These are phyloP conservation scores for Coniochaeta sp. DNA, from an alignment of 2,329 filamentous ascomycete genomes.

Conservation along the genomic window DNA sequence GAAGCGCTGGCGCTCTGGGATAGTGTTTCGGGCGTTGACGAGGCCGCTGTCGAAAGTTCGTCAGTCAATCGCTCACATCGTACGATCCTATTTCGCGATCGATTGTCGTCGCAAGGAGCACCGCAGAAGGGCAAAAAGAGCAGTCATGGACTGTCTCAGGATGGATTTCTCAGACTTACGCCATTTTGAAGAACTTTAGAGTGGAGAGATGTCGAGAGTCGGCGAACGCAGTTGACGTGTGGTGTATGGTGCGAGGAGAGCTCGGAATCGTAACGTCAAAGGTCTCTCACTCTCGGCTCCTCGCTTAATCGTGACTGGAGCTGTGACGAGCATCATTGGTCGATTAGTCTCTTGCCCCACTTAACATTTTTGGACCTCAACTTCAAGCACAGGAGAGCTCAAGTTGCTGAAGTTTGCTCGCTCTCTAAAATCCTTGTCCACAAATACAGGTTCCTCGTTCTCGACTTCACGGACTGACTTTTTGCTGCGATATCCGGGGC, in stretches of 20 bases:
- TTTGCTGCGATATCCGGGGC: background rate
- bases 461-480: background rate
- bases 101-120: background rate
- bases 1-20: conserved; percentile 65
- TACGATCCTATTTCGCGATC: conserved; percentile 5
- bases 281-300: background rate
- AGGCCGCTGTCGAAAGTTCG: conserved; percentile 29
- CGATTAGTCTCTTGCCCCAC: background rate
- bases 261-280: background rate
- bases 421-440: background rate
- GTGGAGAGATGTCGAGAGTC: conserved; percentile 3
- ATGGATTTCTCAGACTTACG: conserved; percentile 3
- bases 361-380: background rate
- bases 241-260: background rate
- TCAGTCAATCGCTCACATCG: conserved; percentile 6
- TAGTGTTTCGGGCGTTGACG: conserved; percentile 68
- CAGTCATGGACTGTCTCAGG: too few species aligned
- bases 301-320: background rate
- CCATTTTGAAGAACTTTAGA: conserved; percentile 8
- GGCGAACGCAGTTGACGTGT: background rate
- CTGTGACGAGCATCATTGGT: background rate
- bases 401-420: background rate
- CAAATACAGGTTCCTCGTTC: background rate
- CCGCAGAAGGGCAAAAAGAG: background rate
- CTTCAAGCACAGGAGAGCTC: background rate